Evolutionary conservation across 2,329 filamentous ascomycete genomes (phyloP).

Genomic region (Coniochaeta hoffmannii): DNA sequence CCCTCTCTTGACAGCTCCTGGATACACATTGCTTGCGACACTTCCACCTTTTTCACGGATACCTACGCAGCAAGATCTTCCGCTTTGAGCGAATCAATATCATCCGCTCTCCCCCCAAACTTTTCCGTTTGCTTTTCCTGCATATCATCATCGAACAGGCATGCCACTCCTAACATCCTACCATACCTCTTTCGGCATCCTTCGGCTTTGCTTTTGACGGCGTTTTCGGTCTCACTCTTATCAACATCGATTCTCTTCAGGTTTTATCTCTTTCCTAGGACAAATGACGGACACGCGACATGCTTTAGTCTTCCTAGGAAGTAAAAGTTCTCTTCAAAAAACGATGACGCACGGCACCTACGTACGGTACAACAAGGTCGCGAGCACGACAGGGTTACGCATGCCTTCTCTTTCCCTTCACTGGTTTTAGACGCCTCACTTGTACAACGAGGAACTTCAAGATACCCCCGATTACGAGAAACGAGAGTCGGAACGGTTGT

Average conservation of each 20-base stretch:
- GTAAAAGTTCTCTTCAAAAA: background rate
- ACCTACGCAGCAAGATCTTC: background rate
- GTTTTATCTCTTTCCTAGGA: constrained; percentile 1
- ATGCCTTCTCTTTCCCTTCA: constrained; percentile 1
- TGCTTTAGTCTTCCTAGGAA: constrained; percentile 2
- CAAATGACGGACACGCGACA: constrained; percentile 2
- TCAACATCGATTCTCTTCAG: constrained; percentile 1
- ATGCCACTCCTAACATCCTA: background rate
- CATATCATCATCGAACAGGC: background rate
- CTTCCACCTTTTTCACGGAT: background rate
- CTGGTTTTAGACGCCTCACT: constrained; percentile 5
- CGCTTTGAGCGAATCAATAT: background rate
- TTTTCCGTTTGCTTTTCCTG: background rate
- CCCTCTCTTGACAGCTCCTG: background rate
- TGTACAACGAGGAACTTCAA: constrained; percentile 8
- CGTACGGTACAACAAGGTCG: background rate
- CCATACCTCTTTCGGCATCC: background rate
- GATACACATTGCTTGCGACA: background rate
- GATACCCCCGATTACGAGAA: constrained; percentile 8
- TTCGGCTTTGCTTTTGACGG: background rate
- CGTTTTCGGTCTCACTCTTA: constrained; percentile 5
- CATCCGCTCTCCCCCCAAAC: background rate
- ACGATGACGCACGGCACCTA: background rate
- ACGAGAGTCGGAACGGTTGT: background rate
- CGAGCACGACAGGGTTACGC: background rate